These are phyloP conservation scores for Aureobasidium uvarum DNA, from an alignment of 2,329 filamentous ascomycete species.

Conservation along the genomic window DNA sequence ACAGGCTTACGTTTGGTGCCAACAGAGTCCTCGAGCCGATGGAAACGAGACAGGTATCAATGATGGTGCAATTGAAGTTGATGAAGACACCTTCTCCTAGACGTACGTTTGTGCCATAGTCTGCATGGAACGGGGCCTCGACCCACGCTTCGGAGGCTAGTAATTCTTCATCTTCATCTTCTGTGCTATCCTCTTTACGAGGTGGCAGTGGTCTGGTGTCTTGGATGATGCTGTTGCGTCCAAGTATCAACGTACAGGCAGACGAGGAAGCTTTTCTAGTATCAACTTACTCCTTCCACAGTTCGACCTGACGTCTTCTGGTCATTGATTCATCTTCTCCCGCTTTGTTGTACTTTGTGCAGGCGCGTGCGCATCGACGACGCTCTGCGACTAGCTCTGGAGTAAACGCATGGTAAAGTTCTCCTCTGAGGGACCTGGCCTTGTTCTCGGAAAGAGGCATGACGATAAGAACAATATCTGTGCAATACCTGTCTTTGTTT, in stretches of 20 bases:
- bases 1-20: slow-evolving; percentile 76
- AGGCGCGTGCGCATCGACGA: slow-evolving; percentile 61
- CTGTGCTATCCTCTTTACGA: slow-evolving; percentile 46
- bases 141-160: slow-evolving; percentile 67
- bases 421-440: slow-evolving; percentile 36
- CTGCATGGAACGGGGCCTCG: slow-evolving; percentile 66
- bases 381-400: slow-evolving; percentile 66
- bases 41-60: slow-evolving; percentile 72
- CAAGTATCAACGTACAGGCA: not conserved
- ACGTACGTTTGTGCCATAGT: slow-evolving; percentile 75
- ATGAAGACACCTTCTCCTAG: slow-evolving; percentile 71
- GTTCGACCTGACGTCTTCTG: slow-evolving; percentile 61
- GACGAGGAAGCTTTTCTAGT: no score
- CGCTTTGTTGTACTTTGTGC: slow-evolving; percentile 62
- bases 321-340: slow-evolving; percentile 50
- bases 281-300: slow-evolving; percentile 66
- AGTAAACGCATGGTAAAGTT: slow-evolving; percentile 72
- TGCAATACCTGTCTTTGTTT: not conserved
- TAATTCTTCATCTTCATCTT: slow-evolving; percentile 63
- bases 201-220: slow-evolving; percentile 65
- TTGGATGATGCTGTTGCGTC: slow-evolving; percentile 55
- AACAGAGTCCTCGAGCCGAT: slow-evolving; percentile 76
- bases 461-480: not conserved
- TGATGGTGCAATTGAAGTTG: slow-evolving; percentile 70
- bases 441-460: slow-evolving; percentile 37